Evolutionary conservation across 2,329 filamentous ascomycete species (phyloP), one percentile per base, ranked within the genome.

Genomic region (Zymoseptoria ardabiliae): DNA sequence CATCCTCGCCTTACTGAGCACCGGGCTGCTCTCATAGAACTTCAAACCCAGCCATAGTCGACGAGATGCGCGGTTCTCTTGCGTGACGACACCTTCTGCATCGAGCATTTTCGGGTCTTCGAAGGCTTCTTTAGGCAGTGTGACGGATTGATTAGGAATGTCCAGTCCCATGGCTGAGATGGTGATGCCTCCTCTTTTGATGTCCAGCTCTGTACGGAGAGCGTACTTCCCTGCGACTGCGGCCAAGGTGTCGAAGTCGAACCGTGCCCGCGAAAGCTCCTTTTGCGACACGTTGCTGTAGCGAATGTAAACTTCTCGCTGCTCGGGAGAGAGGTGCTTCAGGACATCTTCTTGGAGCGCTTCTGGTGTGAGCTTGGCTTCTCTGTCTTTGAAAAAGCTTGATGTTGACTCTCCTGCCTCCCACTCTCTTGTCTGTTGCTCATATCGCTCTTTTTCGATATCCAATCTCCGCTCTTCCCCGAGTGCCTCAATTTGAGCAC

Each of bases 31-130:
- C 66, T 91, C 85, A 84, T 84, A 90, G 82, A 96, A 96, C 78
- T 96, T 96, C 69, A 96, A 78, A 1, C 91, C 91, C 11, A 97
- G 76, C 92, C 92, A 97, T 65, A 97, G 78, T 61, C 92, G 82
- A 71, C 90, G 82, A 48, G 79, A 81, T 4, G 91, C 83, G 45
- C 91, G 84, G 75, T 95, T 96, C 22, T 67, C 66, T 58, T 69
- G 69, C 54, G 72, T 74, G 49, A 74, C 66, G 8, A 69, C 58
- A 22, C 65, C 66, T 61, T 71, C 69, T 4, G 60, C 63, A 45
- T 72, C 70, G 57, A 69, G 59, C 28, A 65, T 65, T 7, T 63
- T 58, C 1, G 68, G 70, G 58, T 72, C 70, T 54, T 63, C 61
- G 19, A 58, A 55, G 1, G 65, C 61, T 28, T 64, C 56, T 8